Conservation (phyloP, 2,329 filamentous ascomycete genomes). For the Diaporthe caulivora region DNA sequence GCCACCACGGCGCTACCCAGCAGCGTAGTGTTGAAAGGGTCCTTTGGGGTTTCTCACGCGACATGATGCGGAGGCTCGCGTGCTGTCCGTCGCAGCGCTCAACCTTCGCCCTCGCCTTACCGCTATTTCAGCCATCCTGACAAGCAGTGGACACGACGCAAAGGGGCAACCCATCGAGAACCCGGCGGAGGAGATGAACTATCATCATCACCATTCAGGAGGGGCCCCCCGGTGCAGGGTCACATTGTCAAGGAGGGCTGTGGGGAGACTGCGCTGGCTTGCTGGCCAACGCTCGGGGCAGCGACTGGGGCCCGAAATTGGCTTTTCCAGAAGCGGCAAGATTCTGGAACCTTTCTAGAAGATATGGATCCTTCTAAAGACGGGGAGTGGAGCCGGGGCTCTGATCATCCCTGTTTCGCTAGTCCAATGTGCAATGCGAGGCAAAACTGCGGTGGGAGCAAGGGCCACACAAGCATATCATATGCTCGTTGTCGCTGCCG, state of each 20-base stretch:
- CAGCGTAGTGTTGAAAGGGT: neutral
- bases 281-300: constrained; percentile 36
- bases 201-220: constrained; percentile 31
- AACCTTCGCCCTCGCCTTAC: constrained; percentile 24
- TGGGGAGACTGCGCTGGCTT: constrained; percentile 35
- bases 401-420: constrained; percentile 33
- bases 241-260: constrained; percentile 36
- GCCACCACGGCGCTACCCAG: neutral
- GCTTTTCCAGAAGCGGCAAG: constrained; percentile 34
- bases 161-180: constrained; percentile 30
- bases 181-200: constrained; percentile 35
- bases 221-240: constrained; percentile 30
- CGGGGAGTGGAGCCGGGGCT: constrained; percentile 32
- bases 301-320: constrained; percentile 32
- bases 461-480: constrained; percentile 30
- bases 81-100: neutral
- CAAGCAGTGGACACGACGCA: constrained; percentile 32
- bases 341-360: constrained; percentile 40
- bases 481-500: constrained; percentile 11
- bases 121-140: constrained; percentile 34
- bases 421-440: constrained; percentile 27
- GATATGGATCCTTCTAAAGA: constrained; percentile 31
- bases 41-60: neutral
- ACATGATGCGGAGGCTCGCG: constrained; percentile 14
- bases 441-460: constrained; percentile 34